A percentile compares a stretch with the other conserved stretches of the same genome.
Evolutionary conservation across 805 yeast genomes (phyloP).

Genomic region (Starmerella powellii): DNA sequence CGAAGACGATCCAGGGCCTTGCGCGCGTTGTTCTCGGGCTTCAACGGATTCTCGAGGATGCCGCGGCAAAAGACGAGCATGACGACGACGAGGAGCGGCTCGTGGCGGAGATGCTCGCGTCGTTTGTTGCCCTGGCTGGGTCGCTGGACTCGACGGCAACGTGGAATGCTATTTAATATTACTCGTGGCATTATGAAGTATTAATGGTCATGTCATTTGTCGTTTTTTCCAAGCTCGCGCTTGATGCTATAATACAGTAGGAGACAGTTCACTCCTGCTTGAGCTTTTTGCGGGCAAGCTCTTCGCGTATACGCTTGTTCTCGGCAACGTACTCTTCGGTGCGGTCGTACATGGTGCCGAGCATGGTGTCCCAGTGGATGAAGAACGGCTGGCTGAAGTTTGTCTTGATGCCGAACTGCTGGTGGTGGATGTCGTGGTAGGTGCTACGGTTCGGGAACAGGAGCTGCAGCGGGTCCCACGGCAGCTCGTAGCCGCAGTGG

Average conservation of each 20-base stretch:
- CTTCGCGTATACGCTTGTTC: conserved; percentile 57
- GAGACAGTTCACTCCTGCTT: conserved; percentile 10
- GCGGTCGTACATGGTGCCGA: conserved; percentile 59
- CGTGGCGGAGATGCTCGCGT: too few species aligned
- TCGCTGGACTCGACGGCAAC: too few species aligned
- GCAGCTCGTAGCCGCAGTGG: conserved; percentile 94
- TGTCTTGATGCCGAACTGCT: conserved; percentile 83
- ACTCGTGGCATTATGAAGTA: too few species aligned
- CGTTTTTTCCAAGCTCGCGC: too few species aligned
- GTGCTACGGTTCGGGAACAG: conserved; percentile 90
- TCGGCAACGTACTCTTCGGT: conserved; percentile 51
- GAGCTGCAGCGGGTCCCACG: conserved; percentile 80
- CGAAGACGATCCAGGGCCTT: conserved; percentile 3
- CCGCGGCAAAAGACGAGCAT: not conserved
- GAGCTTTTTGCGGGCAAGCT: conserved; percentile 36
- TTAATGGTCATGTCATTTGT: too few species aligned
- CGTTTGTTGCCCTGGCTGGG: too few species aligned
- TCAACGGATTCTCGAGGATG: conserved; percentile 5
- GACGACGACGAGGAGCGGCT: too few species aligned
- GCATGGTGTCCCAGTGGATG: conserved; percentile 75
- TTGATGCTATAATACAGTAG: not conserved
- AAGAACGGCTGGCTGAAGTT: conserved; percentile 95
- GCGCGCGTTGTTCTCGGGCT: conserved; percentile 4
- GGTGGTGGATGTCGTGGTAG: conserved; percentile 96
- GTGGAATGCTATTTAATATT: too few species aligned